Base-by-base conservation (phyloP, 1,284 basidiomycete genomes). In the Trichosporon asahii region DNA sequence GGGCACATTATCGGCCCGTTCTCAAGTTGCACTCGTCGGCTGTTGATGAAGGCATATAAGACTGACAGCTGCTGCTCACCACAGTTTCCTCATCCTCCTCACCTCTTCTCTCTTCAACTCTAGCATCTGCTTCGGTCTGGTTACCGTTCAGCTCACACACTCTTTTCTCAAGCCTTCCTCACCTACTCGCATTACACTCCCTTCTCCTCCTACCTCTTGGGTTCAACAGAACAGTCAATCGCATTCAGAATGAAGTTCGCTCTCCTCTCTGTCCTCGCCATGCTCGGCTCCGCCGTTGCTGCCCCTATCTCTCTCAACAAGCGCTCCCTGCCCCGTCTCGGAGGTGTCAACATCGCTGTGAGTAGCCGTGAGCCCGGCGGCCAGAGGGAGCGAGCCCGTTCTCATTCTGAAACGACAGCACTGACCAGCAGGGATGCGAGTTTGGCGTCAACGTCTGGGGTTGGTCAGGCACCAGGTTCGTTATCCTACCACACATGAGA, bases 311-410 rank as follows among this genome's bases (percentile, higher is more conserved):
- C 60, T 14, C 57, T 68, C 61, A 64, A 65, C 57, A 78, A 76
- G 65, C 73, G 78, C n/a, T 71, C 74, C 61, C 71, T 78, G 31
- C 77, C 79, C 27, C 68, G 73, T 35, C 65, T 80, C 29, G 79
- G 79, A 25, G 79, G 79, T 67, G 70, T 80, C 70, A 80, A 80
- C 68, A 70, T 80, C 25, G 78, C 79, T 66, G 77, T 80, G 46
- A 74, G 78, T 75, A 21, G 23, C 25, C 12, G 18, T 29, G 33
- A 18, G 25, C 2, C 21, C 44, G 29, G 33, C 25, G 27, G 2
- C n/a, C 46, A 29, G n/a, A 23, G 27, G 31, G 31, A 33, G 11
- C 31, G 31, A 33, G 31, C 7, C 31, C 31, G 11, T 9, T 9
- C 11, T 33, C 11, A 6, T 33, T 33, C 31, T 21, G 78, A 35